phyloP scores from a whole-genome alignment of 495 filamentous ascomycete species.

The Penicillium odoratum region DNA sequence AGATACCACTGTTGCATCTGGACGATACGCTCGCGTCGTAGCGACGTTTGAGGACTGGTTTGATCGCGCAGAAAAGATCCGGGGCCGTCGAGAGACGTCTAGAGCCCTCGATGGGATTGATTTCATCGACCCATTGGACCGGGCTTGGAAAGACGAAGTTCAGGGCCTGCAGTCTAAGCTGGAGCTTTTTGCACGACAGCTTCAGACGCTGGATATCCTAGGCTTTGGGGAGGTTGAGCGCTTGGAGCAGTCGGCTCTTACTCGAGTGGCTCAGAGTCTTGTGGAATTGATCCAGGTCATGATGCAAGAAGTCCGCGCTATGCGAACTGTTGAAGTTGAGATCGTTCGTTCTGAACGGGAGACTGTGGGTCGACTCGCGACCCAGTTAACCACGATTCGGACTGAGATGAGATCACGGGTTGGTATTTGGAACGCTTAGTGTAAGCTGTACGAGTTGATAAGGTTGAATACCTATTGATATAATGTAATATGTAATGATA shows the following conservation, averaged over 20 bases:
- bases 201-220: slow-evolving; percentile 40
- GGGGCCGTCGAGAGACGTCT: slow-evolving; percentile 23
- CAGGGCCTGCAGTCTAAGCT: slow-evolving; percentile 38
- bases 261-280: slow-evolving; percentile 30
- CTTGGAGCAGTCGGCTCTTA: slow-evolving; percentile 35
- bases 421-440: neutral
- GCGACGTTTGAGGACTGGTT: slow-evolving; percentile 49
- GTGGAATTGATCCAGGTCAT: slow-evolving; percentile 38
- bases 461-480: too few species aligned
- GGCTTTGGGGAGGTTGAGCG: slow-evolving; percentile 35
- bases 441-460: neutral
- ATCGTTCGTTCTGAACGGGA: slow-evolving; percentile 39
- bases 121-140: slow-evolving; percentile 46
- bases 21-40: slow-evolving; percentile 36
- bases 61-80: slow-evolving; percentile 32
- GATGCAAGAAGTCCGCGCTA: slow-evolving; percentile 44
- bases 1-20: slow-evolving; percentile 25
- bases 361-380: slow-evolving; percentile 37
- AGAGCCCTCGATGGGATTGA: slow-evolving; percentile 13
- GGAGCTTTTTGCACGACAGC: slow-evolving; percentile 39
- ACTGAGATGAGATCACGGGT: neutral
- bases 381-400: slow-evolving; percentile 18
- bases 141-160: slow-evolving; percentile 44
- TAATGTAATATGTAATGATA: neutral
- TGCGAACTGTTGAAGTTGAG: slow-evolving; percentile 43